Base-by-base conservation (phyloP, 768 basidiomycete genomes). In the Hericium alpestre region DNA sequence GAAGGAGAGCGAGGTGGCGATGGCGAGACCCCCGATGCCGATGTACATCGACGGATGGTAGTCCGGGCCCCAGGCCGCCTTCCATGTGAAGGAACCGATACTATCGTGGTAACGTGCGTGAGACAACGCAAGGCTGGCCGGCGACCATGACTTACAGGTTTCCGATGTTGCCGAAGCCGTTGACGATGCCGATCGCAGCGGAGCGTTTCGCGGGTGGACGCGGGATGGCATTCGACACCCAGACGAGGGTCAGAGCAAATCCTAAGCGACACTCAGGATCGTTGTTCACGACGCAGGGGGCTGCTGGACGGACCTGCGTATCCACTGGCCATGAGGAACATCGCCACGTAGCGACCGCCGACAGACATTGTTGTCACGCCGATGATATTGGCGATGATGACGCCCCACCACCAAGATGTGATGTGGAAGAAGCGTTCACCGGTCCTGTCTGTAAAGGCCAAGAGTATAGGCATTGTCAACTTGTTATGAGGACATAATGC, bases 341-440 rank as follows among this genome's bases (percentile, higher is more conserved):
- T 67, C 1, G 80, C 75, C 25, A 85, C 71, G 60, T 86, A 85
- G 54, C 83, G 76, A 1, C 73, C 82, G 0, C 68, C 75, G n/a
- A 74, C 73, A 3, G 67, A 70, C 69, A 74, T 74, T 0, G 82
- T 84, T 1, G 76, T 76, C 18, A 84, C 65, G 2, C 76, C 77
- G 58, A 86, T 82, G 59, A 85, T 79, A 61, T 78, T 85, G 1
- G 80, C 84, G 3, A 82, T 41, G 2, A 85, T 80, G 49, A 76
- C 76, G 2, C 71, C 78, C 81, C 82, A 83, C 81, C 80, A 83
- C 70, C 76, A 77, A 2, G 65, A 71, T 2, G 71, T 67, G 52
- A 78, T 72, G 65, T 86, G 84, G 73, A 82, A 81, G 69, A 79
- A 85, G 6, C 82, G 76, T 67, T 85, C 84, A 0, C 83, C 83